These are phyloP conservation scores for Hamigera avellanea DNA, from an alignment of 495 filamentous ascomycete species.

Conservation along the genomic window DNA sequence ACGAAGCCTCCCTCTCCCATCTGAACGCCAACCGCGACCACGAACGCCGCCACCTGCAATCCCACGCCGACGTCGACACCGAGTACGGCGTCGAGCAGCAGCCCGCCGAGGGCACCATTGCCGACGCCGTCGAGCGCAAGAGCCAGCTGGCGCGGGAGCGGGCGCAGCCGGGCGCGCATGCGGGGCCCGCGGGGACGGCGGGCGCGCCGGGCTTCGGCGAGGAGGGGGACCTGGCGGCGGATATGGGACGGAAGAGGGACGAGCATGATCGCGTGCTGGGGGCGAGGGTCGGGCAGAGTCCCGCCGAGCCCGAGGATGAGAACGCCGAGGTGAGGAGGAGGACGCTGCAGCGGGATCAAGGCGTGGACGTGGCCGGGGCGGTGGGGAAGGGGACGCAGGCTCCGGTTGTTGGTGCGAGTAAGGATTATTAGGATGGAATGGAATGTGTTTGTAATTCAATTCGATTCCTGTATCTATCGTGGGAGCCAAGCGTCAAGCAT, in stretches of 20 bases:
- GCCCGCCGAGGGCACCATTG: constrained; percentile 43
- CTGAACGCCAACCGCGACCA: constrained; percentile 8
- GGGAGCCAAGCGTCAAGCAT: too few species aligned
- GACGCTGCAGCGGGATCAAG: constrained; percentile 19
- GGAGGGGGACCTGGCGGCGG: constrained; percentile 20
- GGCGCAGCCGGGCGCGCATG: constrained; percentile 27
- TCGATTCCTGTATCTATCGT: too few species aligned
- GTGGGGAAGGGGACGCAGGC: constrained; percentile 19
- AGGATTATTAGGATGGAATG: too few species aligned
- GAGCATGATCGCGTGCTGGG: constrained; percentile 33
- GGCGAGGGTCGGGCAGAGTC: constrained; percentile 15
- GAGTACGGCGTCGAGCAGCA: constrained; percentile 48
- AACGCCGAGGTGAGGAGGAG: constrained; percentile 14
- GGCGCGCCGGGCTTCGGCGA: constrained; percentile 19
- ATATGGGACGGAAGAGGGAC: constrained; percentile 34
- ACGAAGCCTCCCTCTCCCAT: constrained; percentile 18
- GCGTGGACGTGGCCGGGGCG: constrained; percentile 18
- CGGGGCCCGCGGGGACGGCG: constrained; percentile 19
- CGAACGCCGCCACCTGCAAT: constrained; percentile 7
- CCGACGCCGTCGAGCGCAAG: constrained; percentile 31
- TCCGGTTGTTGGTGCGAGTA: constrained; percentile 9
- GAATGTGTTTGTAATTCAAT: too few species aligned
- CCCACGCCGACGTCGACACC: constrained; percentile 19
- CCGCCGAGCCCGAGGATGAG: constrained; percentile 7
- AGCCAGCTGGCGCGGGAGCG: constrained; percentile 17